Base-by-base conservation (phyloP, 768 basidiomycete genomes). In the Jaapia argillacea region DNA sequence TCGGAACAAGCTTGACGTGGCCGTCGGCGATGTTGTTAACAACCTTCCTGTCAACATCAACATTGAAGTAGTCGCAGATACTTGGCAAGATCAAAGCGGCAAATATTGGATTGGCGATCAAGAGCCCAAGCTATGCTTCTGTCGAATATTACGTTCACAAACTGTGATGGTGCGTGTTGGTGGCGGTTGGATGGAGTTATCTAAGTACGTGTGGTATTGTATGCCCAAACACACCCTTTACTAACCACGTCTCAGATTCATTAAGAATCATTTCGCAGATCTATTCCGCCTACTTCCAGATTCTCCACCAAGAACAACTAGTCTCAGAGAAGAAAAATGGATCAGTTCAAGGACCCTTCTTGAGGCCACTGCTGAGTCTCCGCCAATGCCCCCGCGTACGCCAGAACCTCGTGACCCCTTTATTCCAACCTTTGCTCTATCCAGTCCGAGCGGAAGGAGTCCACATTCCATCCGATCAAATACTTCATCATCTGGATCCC, bases 121-220 rank as follows among this genome's bases (percentile, higher is more conserved):
- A 51, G 88, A 93, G 41, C 78, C 89, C 4, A 90, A 81, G 59
- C 67, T 94, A 24, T 93, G 89, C 60, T 94, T 91, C 60, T 91
- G 90, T 59, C 76, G 92, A 22, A 94, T 94, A 37, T 64, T 94
- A 22, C 79, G 90, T 7, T 90, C 85, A 1, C 85, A 90, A 54
- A 91, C 86, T 0, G 91, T 94, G 49, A 96, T 96, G 92, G 92
- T 97, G 36, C 77, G 92, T 46, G 89, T 96, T 12, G 92, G 92
- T 22, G 93, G 93, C 26, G 93, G 93, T 14, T 97, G 92, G 92
- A 68, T 77, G 44, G 91, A 94, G 59, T 63, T 97, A 42, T 89
- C 88, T 16, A 90, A 81, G 91, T 93, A 58, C 37, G 81, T 69
- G 21, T 27, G n/a, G n/a, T n/a, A n/a, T n/a, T n/a, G n/a, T n/a